A percentile compares a stretch with the other conserved stretches of the same genome.
Evolutionary conservation across 345 rosid genomes (phyloP).

Genomic region (Arabis hirsuta): DNA sequence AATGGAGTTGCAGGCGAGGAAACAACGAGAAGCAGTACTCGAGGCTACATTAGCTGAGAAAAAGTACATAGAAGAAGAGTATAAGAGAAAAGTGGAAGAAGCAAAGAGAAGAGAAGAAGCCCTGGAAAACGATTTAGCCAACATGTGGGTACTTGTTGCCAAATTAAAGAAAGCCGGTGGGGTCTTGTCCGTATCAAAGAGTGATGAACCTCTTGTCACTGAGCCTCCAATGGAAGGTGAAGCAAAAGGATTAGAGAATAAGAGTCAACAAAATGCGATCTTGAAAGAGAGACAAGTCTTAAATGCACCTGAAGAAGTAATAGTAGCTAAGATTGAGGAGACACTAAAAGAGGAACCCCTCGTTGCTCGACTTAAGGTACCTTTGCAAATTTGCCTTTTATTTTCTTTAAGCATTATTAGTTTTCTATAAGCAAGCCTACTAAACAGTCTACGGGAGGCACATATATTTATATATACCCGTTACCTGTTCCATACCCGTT

Average conservation of each 20-base stretch:
- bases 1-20: constrained; percentile 85
- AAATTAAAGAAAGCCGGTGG: constrained; percentile 85
- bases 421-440: constrained; percentile 9
- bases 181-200: constrained; percentile 51
- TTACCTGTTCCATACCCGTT: not conserved
- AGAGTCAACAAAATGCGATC: constrained; percentile 43
- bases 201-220: constrained; percentile 35
- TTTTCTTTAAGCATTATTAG: constrained; percentile 20
- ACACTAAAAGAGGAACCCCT: constrained; percentile 73
- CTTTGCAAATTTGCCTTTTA: constrained; percentile 13
- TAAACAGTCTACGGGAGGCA: constrained; percentile 8
- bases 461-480: not conserved
- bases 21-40: constrained; percentile 79
- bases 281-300: constrained; percentile 57
- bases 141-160: constrained; percentile 99
- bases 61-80: constrained; percentile 75
- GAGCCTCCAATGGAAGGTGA: constrained; percentile 42
- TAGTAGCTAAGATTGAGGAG: constrained; percentile 42
- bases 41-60: constrained; percentile 86
- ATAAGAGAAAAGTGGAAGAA: constrained; percentile 76
- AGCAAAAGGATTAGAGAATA: constrained; percentile 42
- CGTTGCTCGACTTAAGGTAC: constrained; percentile 84
- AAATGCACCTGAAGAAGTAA: constrained; percentile 53
- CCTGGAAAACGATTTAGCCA: constrained; percentile 91
- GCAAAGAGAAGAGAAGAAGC: constrained; percentile 88